These are phyloP conservation scores for Pseudogymnoascus pannorum DNA, from an alignment of 2,329 filamentous ascomycete genomes.

Conservation along the genomic window DNA sequence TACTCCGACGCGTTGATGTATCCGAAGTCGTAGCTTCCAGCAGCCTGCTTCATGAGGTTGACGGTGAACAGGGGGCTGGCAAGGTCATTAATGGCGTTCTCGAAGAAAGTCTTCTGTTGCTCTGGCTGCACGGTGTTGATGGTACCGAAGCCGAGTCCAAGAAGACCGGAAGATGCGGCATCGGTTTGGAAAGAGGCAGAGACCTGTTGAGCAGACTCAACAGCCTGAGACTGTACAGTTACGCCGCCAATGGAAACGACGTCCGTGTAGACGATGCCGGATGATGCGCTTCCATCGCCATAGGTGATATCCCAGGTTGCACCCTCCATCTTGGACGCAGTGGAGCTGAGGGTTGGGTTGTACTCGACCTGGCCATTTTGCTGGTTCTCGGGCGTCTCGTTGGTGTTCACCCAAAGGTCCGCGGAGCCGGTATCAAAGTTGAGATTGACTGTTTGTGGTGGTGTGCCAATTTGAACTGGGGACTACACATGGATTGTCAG, in stretches of 20 bases:
- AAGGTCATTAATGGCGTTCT: conserved; percentile 13
- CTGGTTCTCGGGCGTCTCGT: conserved; percentile 15
- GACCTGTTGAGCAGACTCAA: conserved; percentile 19
- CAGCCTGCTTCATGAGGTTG: conserved; percentile 37
- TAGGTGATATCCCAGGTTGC: conserved; percentile 22
- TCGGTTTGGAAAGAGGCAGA: conserved; percentile 22
- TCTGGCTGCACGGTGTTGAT: conserved; percentile 15
- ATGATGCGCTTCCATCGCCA: conserved; percentile 27
- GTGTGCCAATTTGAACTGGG: conserved; percentile 18
- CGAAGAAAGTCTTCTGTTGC: conserved; percentile 17
- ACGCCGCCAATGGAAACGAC: conserved; percentile 18
- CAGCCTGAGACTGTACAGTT: conserved; percentile 15
- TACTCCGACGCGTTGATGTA: conserved; percentile 45
- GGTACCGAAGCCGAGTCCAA: conserved; percentile 46
- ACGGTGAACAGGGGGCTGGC: conserved; percentile 45
- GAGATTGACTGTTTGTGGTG: conserved; percentile 19
- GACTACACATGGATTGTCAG: conserved; percentile 9
- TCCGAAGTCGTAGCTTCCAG: conserved; percentile 46
- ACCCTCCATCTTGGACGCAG: conserved; percentile 12
- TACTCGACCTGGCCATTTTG: conserved; percentile 18
- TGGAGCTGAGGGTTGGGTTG: conserved; percentile 15
- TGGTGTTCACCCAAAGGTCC: conserved; percentile 25
- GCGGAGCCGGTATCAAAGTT: conserved; percentile 23
- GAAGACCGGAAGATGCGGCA: conserved; percentile 42
- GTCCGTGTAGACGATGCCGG: conserved; percentile 19